phyloP scores from a whole-genome alignment of 1,284 basidiomycete genomes.

The Afroboletus lepidellus region DNA sequence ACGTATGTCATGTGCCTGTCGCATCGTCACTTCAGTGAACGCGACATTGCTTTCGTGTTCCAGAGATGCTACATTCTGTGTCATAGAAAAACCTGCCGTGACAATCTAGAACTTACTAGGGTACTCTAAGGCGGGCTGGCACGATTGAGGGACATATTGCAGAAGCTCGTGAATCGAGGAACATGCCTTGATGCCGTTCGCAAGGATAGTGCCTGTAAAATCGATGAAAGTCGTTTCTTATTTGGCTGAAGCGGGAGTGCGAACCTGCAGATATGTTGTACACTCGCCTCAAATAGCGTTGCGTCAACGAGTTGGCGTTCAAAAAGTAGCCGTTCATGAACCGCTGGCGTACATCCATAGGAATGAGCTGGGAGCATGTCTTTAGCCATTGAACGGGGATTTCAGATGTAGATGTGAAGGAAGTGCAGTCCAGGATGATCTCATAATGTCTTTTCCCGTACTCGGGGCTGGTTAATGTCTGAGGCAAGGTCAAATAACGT shows the following conservation, averaged over 20 bases:
- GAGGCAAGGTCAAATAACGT: slow-evolving; percentile 2
- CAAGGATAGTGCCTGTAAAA: slow-evolving; percentile 51
- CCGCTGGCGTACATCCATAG: slow-evolving; percentile 59
- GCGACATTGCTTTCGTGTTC: slow-evolving; percentile 54
- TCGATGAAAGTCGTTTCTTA: slow-evolving; percentile 4
- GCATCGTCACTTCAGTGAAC: slow-evolving; percentile 64
- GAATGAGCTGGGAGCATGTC: slow-evolving; percentile 76
- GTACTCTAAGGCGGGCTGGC: slow-evolving; percentile 48
- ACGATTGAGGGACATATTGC: slow-evolving; percentile 50
- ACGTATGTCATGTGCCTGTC: slow-evolving; percentile 56
- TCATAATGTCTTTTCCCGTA: slow-evolving; percentile 61
- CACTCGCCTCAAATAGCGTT: slow-evolving; percentile 72
- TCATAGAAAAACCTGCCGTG: slow-evolving; percentile 6
- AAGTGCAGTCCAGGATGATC: slow-evolving; percentile 81
- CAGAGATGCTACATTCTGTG: slow-evolving; percentile 44
- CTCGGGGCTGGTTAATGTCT: slow-evolving; percentile 43
- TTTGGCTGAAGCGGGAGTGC: slow-evolving; percentile 16
- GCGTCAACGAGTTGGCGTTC: slow-evolving; percentile 76
- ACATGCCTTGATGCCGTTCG: slow-evolving; percentile 55
- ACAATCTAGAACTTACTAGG: slow-evolving; percentile 45
- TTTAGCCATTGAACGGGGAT: slow-evolving; percentile 82
- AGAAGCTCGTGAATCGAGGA: slow-evolving; percentile 58
- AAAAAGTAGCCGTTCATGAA: slow-evolving; percentile 67
- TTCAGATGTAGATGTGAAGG: slow-evolving; percentile 74
- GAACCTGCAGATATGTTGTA: slow-evolving; percentile 74